These are phyloP conservation scores for Soucietia sequanensis DNA, from an alignment of 805 yeast genomes.

Conservation along the genomic window DNA sequence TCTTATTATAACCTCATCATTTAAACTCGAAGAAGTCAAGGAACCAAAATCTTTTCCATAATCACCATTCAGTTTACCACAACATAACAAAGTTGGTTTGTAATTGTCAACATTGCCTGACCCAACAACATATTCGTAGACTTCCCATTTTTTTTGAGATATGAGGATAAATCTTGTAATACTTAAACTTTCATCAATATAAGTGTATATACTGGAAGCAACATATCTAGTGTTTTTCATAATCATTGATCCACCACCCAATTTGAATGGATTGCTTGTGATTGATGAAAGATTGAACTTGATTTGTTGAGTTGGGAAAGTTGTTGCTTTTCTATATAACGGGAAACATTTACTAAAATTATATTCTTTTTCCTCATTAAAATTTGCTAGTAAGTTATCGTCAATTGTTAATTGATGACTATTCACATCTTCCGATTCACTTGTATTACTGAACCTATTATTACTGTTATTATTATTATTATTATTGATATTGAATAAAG, in stretches of 20 bases:
- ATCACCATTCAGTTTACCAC: slow-evolving; percentile 71
- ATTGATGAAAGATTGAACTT: slow-evolving; percentile 24
- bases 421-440: background rate
- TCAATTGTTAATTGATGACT: slow-evolving; percentile 9
- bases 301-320: slow-evolving; percentile 55
- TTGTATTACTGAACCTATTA: background rate
- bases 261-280: slow-evolving; percentile 18
- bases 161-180: slow-evolving; percentile 64
- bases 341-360: slow-evolving; percentile 82
- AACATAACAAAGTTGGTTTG: slow-evolving; percentile 56
- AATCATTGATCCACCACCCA: slow-evolving; percentile 15
- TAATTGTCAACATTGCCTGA: too few relatives aligned
- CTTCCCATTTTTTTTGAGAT: slow-evolving; percentile 70
- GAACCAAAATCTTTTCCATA: slow-evolving; percentile 52
- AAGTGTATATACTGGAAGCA: slow-evolving; percentile 30
- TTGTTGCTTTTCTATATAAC: slow-evolving; percentile 60
- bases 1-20: slow-evolving; percentile 22
- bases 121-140: slow-evolving; percentile 53
- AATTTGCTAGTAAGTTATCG: slow-evolving; percentile 15
- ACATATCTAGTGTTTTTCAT: slow-evolving; percentile 27
- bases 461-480: background rate
- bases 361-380: slow-evolving; percentile 52
- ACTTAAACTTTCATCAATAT: slow-evolving; percentile 33
- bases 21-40: slow-evolving; percentile 22
- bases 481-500: too few relatives aligned